phyloP scores from a whole-genome alignment of 257 asterid species.

The Penstemon davidsonii region DNA sequence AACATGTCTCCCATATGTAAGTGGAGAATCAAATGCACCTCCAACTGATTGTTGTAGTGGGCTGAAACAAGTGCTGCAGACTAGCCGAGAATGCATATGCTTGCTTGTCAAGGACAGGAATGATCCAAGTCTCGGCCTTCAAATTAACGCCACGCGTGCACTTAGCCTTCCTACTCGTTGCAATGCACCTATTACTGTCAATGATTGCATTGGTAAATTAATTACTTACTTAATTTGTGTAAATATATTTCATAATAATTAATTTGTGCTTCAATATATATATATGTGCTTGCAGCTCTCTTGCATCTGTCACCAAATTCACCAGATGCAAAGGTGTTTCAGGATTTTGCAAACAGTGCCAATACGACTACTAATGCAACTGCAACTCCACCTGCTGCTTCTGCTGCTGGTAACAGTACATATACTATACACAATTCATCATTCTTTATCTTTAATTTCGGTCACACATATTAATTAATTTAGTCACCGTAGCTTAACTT shows the following conservation, averaged over 20 bases:
- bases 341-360: conserved; percentile 50
- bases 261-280: neutral
- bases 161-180: conserved; percentile 58
- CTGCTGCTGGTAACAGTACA: conserved; percentile 23
- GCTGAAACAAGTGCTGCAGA: conserved; percentile 43
- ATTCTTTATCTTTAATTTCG: no score
- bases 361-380: conserved; percentile 36
- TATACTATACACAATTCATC: no score
- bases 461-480: no score
- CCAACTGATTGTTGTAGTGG: conserved; percentile 69
- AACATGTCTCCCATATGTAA: conserved; percentile 71
- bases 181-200: conserved; percentile 40
- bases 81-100: conserved; percentile 59
- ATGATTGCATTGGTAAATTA: conserved; percentile 48
- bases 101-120: conserved; percentile 67
- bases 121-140: conserved; percentile 68
- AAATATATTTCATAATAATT: no score
- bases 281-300: conserved; percentile 42
- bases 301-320: conserved; percentile 79
- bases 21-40: conserved; percentile 55
- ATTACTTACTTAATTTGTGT: no score
- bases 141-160: conserved; percentile 69
- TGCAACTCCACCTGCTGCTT: conserved; percentile 28
- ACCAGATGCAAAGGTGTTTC: conserved; percentile 75
- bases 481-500: no score